Evolutionary conservation across 257 asterid species (phyloP), one percentile per base, ranked within the genome.

Genomic region (Petrea volubilis): DNA sequence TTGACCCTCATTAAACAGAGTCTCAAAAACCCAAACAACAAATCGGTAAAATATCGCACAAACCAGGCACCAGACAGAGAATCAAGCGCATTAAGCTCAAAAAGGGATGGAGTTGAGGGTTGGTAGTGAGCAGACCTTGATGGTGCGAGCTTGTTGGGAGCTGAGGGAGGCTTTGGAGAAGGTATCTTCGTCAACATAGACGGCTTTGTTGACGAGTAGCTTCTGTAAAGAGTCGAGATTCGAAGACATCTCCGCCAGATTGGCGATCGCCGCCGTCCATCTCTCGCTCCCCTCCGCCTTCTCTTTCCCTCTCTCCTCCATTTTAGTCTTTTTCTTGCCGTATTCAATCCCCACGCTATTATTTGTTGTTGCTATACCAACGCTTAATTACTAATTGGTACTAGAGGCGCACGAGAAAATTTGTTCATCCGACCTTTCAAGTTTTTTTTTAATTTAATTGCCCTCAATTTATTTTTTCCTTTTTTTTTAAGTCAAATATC

Each of bases 241-340:
- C 71, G 87, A 70, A 11, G 96, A 76, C 84, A 81, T 88, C 75
- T 90, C 97, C 55, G 93, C 74, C 12, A 95, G 60, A 84, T 95
- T 95, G 74, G 91, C 74, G 87, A 88, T 90, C 85, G 98, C 97
- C 9, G 94, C 85, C 73, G 82, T 78, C 99, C 98, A 95, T 86
- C 96, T 84, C 80, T 92, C 96, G 71, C 69, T 83, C 13, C 90
- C 89, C 77, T 85, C 87, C 76, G 66, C 94, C 81, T 81, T 87
- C 64, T 64, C 88, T 40, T 76, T 73, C 70, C 51, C 80, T 69
- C 63, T 81, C 76, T 74, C 95, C 70, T 72, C 90, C 93, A 87
- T 83, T 38, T 38, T 7, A n/a, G 58, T 28, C 63, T 64, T 70
- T 61, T 12, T 24, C n/a, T 28, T 28, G n/a, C 50, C 41, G 6